phyloP scores from a whole-genome alignment of 495 filamentous ascomycete genomes.

The Lasiosphaeris hirsuta region DNA sequence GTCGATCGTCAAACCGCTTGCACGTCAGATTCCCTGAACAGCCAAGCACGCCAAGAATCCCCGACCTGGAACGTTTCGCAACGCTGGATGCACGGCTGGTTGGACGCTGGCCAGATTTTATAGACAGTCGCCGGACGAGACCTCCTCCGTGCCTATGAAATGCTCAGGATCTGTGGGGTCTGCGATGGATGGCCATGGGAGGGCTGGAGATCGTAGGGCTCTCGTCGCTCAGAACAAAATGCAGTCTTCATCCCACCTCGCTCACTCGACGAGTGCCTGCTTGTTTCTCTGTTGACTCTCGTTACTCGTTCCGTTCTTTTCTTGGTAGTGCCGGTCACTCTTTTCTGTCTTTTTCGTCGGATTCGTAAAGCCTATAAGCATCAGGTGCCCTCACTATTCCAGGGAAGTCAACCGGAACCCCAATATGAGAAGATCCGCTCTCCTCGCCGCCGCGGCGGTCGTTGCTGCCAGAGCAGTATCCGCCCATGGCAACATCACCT shows the following conservation, averaged over 20 bases:
- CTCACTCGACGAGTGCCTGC: not conserved
- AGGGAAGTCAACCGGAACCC: not conserved
- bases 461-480: slow-evolving; percentile 45
- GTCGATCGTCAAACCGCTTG: slow-evolving; percentile 18
- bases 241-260: not conserved
- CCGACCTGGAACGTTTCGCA: slow-evolving; percentile 20
- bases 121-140: not conserved
- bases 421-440: slow-evolving; percentile 17
- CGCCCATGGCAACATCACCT: slow-evolving; percentile 61
- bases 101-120: not conserved
- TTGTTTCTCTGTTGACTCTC: not conserved
- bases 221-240: slow-evolving; percentile 5
- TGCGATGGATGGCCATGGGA: not conserved
- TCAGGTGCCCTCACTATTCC: not conserved
- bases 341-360: slow-evolving; percentile 7
- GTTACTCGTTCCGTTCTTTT: not conserved
- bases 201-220: not conserved
- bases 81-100: not conserved
- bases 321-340: slow-evolving; percentile 26
- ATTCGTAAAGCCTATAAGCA: not conserved
- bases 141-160: not conserved
- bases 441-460: slow-evolving; percentile 41
- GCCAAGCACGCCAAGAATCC: slow-evolving; percentile 19
- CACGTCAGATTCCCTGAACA: slow-evolving; percentile 14
- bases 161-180: not conserved